A percentile compares a stretch with the other conserved stretches of the same genome.
These are phyloP conservation scores for Sindora glabra DNA, from an alignment of 306 rosid genomes.

Conservation along the genomic window DNA sequence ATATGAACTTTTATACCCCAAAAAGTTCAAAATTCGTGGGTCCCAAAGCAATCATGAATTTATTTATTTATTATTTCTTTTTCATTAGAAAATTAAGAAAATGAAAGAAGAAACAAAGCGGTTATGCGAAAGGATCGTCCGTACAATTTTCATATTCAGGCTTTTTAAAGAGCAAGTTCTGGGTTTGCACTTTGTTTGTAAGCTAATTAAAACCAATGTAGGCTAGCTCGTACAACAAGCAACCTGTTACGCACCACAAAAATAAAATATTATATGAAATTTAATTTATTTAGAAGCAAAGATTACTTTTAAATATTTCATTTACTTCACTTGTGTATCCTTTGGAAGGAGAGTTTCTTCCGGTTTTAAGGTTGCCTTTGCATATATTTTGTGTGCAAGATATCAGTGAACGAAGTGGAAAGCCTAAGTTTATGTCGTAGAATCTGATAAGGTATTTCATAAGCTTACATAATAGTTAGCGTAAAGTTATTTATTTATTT, in stretches of 20 bases:
- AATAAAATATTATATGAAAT: conserved; percentile 8
- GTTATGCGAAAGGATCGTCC: conserved; percentile 6
- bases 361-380: no score
- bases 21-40: background rate
- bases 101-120: background rate
- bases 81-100: background rate
- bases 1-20: conserved; percentile 21
- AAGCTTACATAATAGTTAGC: no score
- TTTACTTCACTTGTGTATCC: conserved; percentile 8
- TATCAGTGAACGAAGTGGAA: no score
- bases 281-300: conserved; percentile 29
- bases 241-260: conserved; percentile 35
- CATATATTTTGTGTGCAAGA: no score
- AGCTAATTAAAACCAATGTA: conserved; percentile 33
- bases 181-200: conserved; percentile 39
- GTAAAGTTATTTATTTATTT: no score
- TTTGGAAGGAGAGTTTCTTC: no score
- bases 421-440: no score
- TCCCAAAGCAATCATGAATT: conserved; percentile 4
- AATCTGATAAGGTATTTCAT: no score
- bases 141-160: conserved; percentile 12
- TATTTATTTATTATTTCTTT: background rate
- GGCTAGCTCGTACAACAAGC: conserved; percentile 32
- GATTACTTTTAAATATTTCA: conserved; percentile 10
- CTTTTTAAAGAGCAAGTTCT: conserved; percentile 23